phyloP scores from a whole-genome alignment of 352 stramenopile genomes.

The Pythium phragmitis region DNA sequence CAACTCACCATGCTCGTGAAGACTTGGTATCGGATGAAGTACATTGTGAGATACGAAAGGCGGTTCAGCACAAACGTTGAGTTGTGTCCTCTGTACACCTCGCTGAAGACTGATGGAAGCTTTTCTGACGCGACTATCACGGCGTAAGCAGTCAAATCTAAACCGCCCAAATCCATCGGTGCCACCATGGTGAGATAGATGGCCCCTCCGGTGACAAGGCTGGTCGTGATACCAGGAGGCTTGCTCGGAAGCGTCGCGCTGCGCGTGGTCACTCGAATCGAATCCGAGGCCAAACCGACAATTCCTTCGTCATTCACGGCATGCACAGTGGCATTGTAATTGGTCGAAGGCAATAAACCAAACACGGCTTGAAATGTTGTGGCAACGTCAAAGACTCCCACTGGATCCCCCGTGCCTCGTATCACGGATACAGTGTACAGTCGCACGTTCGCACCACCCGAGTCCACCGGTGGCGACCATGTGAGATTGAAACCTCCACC shows the following conservation, averaged over 20 bases:
- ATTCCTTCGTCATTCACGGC: conserved; percentile 39
- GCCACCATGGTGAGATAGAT: conserved; percentile 38
- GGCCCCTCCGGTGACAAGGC: conserved; percentile 37
- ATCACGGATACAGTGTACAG: conserved; percentile 32
- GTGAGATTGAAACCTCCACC: conserved; percentile 45
- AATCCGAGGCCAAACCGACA: conserved; percentile 21
- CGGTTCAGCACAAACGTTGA: conserved; percentile 28
- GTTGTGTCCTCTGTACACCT: conserved; percentile 38
- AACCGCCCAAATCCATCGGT: conserved; percentile 41
- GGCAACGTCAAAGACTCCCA: conserved; percentile 14
- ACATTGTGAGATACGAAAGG: conserved; percentile 42
- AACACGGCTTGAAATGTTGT: conserved; percentile 20
- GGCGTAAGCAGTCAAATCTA: conserved; percentile 28
- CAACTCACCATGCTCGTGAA: conserved; percentile 36
- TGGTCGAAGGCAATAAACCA: conserved; percentile 30
- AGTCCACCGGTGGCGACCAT: conserved; percentile 44
- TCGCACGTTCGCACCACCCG: conserved; percentile 35
- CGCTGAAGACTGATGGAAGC: conserved; percentile 37
- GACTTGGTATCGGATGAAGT: conserved; percentile 47
- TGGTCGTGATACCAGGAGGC: conserved; percentile 27
- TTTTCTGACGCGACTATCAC: conserved; percentile 36
- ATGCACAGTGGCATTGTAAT: conserved; percentile 35
- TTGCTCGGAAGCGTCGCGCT: conserved; percentile 38
- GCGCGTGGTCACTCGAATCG: conserved; percentile 31
- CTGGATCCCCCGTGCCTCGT: not conserved